Evolutionary conservation across 495 filamentous ascomycete species (phyloP).

Genomic region (Gamarada debralockiae): DNA sequence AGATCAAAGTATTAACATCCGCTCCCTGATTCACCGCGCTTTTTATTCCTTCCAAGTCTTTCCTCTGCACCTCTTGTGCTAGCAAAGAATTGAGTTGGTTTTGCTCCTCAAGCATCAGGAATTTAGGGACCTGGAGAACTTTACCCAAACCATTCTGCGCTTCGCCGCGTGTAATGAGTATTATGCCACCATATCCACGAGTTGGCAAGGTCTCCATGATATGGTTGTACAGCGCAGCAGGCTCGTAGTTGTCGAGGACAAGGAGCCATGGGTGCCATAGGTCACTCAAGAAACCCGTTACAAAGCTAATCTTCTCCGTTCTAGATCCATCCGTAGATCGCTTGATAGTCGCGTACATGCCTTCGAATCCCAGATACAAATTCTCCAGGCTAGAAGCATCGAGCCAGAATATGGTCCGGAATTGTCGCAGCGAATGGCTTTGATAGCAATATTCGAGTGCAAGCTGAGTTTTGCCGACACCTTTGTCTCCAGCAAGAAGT

Average conservation of each 20-base stretch:
- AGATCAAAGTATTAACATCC: conserved; percentile 14
- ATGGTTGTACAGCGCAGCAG: conserved; percentile 8
- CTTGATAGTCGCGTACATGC: conserved; percentile 14
- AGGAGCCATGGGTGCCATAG: conserved; percentile 21
- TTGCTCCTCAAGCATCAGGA: conserved; percentile 8
- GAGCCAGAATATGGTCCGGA: conserved; percentile 15
- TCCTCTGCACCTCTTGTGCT: conserved; percentile 6
- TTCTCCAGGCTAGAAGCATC: conserved; percentile 15
- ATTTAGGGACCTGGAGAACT: conserved; percentile 11
- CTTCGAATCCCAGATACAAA: conserved; percentile 14
- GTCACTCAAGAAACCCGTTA: conserved; percentile 10
- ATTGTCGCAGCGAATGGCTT: conserved; percentile 3
- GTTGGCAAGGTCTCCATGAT: conserved; percentile 13
- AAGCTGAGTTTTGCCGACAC: conserved; percentile 16
- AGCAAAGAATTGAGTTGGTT: conserved; percentile 6
- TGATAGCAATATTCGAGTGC: conserved; percentile 15
- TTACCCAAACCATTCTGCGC: conserved; percentile 5
- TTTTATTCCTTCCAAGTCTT: conserved; percentile 7
- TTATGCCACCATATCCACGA: conserved; percentile 15
- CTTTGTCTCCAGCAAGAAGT: conserved; percentile 8
- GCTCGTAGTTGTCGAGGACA: conserved; percentile 16
- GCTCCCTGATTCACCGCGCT: conserved; percentile 15
- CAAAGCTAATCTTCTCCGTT: conserved; percentile 15
- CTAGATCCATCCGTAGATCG: conserved; percentile 12
- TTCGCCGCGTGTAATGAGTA: conserved; percentile 10